These are phyloP conservation scores for Crithidia thermophila DNA, from an alignment of 208 protist species.

Conservation along the genomic window DNA sequence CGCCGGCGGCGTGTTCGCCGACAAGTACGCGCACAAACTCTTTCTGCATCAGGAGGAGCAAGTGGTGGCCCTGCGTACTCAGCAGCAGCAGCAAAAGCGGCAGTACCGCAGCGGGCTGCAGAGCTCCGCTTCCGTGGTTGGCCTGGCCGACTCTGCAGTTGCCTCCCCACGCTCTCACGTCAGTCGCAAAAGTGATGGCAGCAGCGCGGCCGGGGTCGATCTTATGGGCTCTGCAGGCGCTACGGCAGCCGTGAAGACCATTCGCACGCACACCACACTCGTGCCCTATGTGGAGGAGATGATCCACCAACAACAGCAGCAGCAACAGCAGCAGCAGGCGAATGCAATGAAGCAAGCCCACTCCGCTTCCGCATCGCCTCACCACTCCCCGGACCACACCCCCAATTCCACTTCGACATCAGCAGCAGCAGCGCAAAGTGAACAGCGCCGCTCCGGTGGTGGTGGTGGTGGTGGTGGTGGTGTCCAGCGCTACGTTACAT, in stretches of 20 bases:
- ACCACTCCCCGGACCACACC: no score
- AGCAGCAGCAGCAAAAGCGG: conserved; percentile 13
- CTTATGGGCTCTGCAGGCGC: no score
- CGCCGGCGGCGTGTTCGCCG: conserved; percentile 28
- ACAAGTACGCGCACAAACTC: conserved; percentile 29
- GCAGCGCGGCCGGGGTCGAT: no score
- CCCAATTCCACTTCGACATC: no score
- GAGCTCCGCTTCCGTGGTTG: neutral
- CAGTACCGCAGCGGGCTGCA: conserved; percentile 7
- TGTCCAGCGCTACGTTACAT: conserved; percentile 2
- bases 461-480: neutral
- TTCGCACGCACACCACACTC: conserved; percentile 9
- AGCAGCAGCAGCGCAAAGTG: no score
- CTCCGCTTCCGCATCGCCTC: no score
- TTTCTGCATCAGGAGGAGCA: conserved; percentile 18
- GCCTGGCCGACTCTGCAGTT: neutral
- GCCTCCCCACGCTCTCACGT: neutral
- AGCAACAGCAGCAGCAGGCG: no score
- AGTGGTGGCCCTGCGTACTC: conserved; percentile 13
- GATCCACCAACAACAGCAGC: neutral
- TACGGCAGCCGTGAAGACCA: neutral
- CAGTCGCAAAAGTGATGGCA: neutral
- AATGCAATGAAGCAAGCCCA: no score
- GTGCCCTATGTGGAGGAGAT: conserved; percentile 1
- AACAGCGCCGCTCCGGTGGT: neutral